phyloP scores from a whole-genome alignment of 2,329 filamentous ascomycete species.

The Fusarium begoniae region DNA sequence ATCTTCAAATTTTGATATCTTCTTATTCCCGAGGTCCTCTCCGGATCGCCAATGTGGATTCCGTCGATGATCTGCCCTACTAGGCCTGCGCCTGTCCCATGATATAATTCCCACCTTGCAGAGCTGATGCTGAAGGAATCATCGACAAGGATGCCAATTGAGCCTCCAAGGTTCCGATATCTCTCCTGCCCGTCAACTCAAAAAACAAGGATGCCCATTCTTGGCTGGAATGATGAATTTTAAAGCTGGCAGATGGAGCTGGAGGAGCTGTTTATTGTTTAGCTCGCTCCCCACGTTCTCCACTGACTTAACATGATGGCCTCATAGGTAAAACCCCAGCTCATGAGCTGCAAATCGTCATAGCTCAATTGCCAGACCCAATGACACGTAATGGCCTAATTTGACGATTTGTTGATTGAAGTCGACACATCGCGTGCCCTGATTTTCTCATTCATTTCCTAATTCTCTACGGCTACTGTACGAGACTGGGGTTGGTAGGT shows the following conservation, averaged over 20 bases:
- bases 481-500: not conserved
- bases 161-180: constrained; percentile 11
- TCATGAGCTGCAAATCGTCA: constrained; percentile 26
- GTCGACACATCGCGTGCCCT: constrained; percentile 10
- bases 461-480: not conserved
- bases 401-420: constrained; percentile 12
- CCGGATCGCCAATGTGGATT: constrained; percentile 20
- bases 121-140: constrained; percentile 2
- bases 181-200: not conserved
- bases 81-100: constrained; percentile 10
- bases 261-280: not conserved
- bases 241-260: constrained; percentile 12
- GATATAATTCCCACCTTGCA: constrained; percentile 14
- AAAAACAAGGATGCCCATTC: constrained; percentile 29
- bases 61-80: constrained; percentile 26
- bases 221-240: constrained; percentile 37
- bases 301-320: constrained; percentile 32
- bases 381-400: constrained; percentile 33
- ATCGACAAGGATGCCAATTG: constrained; percentile 15
- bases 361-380: constrained; percentile 3
- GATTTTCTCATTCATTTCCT: constrained; percentile 11
- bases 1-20: not conserved
- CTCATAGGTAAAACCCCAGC: constrained; percentile 14
- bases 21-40: constrained; percentile 21
- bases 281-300: constrained; percentile 26